Evolutionary conservation across 2,329 filamentous ascomycete genomes (phyloP).

Genomic region (Aspergillus niger): DNA sequence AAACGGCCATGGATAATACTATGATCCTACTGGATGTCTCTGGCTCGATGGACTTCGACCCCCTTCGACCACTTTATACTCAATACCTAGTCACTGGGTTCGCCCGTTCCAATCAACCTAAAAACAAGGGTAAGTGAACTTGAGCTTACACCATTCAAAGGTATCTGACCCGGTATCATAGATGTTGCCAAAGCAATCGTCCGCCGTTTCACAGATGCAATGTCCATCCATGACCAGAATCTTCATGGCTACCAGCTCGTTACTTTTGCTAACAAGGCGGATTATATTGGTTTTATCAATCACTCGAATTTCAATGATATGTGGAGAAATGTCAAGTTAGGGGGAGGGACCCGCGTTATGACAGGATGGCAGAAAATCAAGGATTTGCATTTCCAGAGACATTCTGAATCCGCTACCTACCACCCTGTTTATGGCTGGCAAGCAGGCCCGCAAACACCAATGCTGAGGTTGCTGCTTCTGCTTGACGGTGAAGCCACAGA

Average conservation of each 20-base stretch:
- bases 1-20: neutral
- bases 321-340: conserved; percentile 1
- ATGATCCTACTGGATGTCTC: conserved; percentile 11
- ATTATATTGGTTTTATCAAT: conserved; percentile 7
- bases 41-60: conserved; percentile 5
- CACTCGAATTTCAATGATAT: neutral
- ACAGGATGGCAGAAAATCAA: conserved; percentile 8
- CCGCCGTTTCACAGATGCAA: conserved; percentile 7
- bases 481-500: conserved; percentile 8
- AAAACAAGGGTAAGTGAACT: neutral
- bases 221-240: conserved; percentile 6
- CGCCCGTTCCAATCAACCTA: neutral
- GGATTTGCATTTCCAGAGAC: conserved; percentile 7
- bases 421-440: conserved; percentile 10
- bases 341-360: conserved; percentile 9
- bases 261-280: conserved; percentile 1
- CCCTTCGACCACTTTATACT: conserved; percentile 1
- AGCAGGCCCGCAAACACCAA: conserved; percentile 1
- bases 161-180: neutral
- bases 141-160: neutral
- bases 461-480: conserved; percentile 5
- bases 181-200: conserved; percentile 9
- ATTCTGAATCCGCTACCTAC: conserved; percentile 1
- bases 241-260: conserved; percentile 6
- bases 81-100: conserved; percentile 4